Evolutionary conservation across 805 yeast genomes (phyloP), one percentile per base, ranked within the genome.

Genomic region (Priceomyces castillae): DNA sequence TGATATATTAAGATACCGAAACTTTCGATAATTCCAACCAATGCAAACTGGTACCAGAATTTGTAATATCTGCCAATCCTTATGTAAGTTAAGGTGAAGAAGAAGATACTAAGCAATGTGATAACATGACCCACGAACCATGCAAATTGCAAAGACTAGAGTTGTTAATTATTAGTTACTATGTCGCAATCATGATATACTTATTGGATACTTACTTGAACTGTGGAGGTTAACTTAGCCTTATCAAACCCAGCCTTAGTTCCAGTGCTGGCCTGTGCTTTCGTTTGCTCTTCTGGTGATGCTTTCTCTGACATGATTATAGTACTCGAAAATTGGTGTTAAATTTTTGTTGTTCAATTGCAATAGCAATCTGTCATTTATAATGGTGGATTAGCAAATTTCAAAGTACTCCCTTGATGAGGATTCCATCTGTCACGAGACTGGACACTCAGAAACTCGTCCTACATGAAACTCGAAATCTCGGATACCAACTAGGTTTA

Each of bases 1-100:
- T 90, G 90, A 61, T 71, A 81, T 23, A 85, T 64, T 46, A 89
- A 85, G 47, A 90, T 78, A 19, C 87, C 87, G 61, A 88, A 89
- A 17, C 95, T 81, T 49, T 75, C 78, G 31, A 86, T 59, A 7
- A 84, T 84, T 7, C 90, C 85, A 7, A 84, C 34, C 48, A 80
- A 81, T 1, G 84, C 74, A 43, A 76, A 53, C 40, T 78, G 73
- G 68, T 87, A 87, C 69, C 83, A 74, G 30, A 53, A 53, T 43
- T 49, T 45, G 48, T 53, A 59, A 7, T 46, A 41, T 14, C 46
- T 37, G 25, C 64, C 62, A 42, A 68, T 53, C 20, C 54, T 56
- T 34, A 65, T 40, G 49, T 66, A 68, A 9, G 73, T 59, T 47
- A 70, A 58, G 11, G 58, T 40, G 52, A 53, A 70, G 46, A 67